Conservation (phyloP, 2,329 filamentous ascomycete species). For the Fusarium sublunatum region DNA sequence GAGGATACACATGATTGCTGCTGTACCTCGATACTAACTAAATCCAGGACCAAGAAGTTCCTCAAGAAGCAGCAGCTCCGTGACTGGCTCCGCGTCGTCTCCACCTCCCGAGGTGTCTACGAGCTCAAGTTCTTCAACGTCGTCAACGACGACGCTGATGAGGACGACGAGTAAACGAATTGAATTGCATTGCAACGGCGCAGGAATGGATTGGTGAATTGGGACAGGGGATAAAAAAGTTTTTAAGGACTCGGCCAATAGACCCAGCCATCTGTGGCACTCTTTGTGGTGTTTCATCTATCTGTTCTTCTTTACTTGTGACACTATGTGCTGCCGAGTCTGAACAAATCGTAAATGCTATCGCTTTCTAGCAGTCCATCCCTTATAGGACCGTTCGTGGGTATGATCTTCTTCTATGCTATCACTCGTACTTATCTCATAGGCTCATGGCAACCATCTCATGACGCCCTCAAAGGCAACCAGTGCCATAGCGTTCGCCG, state of each 20-base stretch:
- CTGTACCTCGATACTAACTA: slow-evolving; percentile 9
- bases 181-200: slow-evolving; percentile 43
- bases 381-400: neutral
- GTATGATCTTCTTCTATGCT: slow-evolving; percentile 7
- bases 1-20: neutral
- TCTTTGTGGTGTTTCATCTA: slow-evolving; percentile 44
- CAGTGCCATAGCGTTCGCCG: slow-evolving; percentile 93
- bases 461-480: slow-evolving; percentile 94
- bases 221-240: slow-evolving; percentile 44
- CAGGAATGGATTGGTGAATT: slow-evolving; percentile 49
- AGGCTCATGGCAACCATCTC: slow-evolving; percentile 68
- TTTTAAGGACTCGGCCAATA: slow-evolving; percentile 46
- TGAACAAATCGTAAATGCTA: neutral
- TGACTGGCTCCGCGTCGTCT: slow-evolving; percentile 99
- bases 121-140: slow-evolving; percentile 99
- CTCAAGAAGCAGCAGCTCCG: slow-evolving; percentile 99
- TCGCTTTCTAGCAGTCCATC: neutral
- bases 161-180: slow-evolving; percentile 92
- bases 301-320: neutral
- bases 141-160: slow-evolving; percentile 96
- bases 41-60: slow-evolving; percentile 96
- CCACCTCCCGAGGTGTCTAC: slow-evolving; percentile 97
- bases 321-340: neutral
- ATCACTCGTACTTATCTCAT: slow-evolving; percentile 1
- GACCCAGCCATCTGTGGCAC: slow-evolving; percentile 49